These are phyloP conservation scores for Vitis riparia DNA, from an alignment of 164 flowering plant genomes.

Conservation along the genomic window DNA sequence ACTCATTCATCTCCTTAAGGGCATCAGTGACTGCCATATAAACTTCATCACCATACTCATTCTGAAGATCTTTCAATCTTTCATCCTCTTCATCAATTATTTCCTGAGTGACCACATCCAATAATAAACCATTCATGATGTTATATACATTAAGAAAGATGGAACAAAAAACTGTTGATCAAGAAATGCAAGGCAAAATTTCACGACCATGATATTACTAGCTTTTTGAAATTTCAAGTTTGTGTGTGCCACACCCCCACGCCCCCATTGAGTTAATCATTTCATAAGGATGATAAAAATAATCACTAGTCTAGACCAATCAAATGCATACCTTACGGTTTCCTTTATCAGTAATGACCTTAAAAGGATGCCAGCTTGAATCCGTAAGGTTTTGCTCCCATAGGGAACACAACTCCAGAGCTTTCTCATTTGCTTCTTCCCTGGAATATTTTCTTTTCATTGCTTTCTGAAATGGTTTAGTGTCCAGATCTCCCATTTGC, in stretches of 20 bases:
- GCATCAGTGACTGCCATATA: slow-evolving; percentile 34
- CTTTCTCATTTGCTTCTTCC: slow-evolving; percentile 38
- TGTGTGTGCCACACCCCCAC: background rate
- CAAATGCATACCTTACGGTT: slow-evolving; percentile 23
- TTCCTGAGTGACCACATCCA: slow-evolving; percentile 26
- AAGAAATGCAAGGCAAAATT: background rate
- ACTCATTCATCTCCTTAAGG: slow-evolving; percentile 40
- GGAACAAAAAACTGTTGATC: background rate
- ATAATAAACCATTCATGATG: background rate
- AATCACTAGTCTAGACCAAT: background rate
- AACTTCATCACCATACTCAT: slow-evolving; percentile 41
- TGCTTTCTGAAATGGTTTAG: slow-evolving; percentile 34
- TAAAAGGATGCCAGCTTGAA: slow-evolving; percentile 60
- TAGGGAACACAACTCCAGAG: slow-evolving; percentile 27
- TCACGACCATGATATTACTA: background rate
- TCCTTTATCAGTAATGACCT: slow-evolving; percentile 26
- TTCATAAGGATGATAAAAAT: background rate
- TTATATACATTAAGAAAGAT: background rate
- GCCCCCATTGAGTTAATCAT: no score
- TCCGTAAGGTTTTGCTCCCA: slow-evolving; percentile 48
- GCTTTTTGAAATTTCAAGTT: background rate
- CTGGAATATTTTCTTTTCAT: slow-evolving; percentile 27
- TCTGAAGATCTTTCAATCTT: slow-evolving; percentile 26
- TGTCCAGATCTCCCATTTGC: slow-evolving; percentile 54
- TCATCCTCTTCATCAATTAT: slow-evolving; percentile 47